A percentile compares a stretch with the other conserved stretches of the same genome.
Conservation (phyloP, 2,329 filamentous ascomycete species). For the Diaporthe batatas region DNA sequence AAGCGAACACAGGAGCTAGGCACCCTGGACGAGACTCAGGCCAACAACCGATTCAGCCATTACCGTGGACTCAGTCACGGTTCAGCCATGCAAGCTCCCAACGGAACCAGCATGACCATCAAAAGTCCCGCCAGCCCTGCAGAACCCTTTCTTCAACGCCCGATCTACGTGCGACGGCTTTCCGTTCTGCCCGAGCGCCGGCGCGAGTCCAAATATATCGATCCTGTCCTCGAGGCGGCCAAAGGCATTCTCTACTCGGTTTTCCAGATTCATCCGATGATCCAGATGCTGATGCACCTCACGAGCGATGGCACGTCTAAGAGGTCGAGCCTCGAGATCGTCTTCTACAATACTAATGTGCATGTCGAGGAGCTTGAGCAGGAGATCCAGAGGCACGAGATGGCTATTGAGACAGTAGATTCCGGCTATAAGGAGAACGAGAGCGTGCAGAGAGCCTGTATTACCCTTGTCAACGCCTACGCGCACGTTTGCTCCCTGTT, state of each 20-base stretch:
- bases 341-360: conserved; percentile 76
- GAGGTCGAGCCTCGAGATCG: conserved; percentile 74
- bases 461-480: conserved; percentile 74
- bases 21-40: conserved; percentile 72
- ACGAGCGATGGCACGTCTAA: conserved; percentile 72
- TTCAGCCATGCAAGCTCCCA: conserved; percentile 72
- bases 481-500: conserved; percentile 74
- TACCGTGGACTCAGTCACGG: conserved; percentile 76
- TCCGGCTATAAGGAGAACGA: conserved; percentile 69
- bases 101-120: conserved; percentile 53
- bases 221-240: conserved; percentile 74
- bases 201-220: conserved; percentile 71
- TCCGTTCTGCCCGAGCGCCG: conserved; percentile 74
- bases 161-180: conserved; percentile 73
- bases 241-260: conserved; percentile 77
- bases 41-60: conserved; percentile 75
- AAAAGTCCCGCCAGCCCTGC: conserved; percentile 72
- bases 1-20: conserved; percentile 72
- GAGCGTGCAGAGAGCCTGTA: conserved; percentile 72
- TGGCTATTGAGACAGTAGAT: conserved; percentile 62
- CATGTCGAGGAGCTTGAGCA: conserved; percentile 76
- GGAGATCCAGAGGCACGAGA: conserved; percentile 73
- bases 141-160: conserved; percentile 68
- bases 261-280: conserved; percentile 77
- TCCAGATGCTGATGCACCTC: conserved; percentile 74